Evolutionary conservation across 2,329 filamentous ascomycete genomes (phyloP).

Genomic region (Trichoderma sp.): DNA sequence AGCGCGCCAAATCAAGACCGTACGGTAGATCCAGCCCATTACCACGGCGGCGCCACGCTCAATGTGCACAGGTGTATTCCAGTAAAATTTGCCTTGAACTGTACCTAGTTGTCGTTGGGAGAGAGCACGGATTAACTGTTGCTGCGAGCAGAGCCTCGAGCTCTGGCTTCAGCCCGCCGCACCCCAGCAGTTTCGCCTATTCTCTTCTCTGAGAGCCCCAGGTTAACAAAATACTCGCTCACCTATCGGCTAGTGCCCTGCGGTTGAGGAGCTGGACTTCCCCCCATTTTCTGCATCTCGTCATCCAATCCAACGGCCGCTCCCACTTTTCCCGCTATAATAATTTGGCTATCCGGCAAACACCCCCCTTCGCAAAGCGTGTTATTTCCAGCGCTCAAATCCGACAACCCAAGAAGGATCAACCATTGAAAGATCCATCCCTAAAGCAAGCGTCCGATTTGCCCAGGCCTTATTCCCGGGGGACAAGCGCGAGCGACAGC

Average conservation of each 20-base stretch:
- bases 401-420: conserved; percentile 21
- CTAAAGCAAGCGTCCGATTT: conserved; percentile 9
- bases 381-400: conserved; percentile 38
- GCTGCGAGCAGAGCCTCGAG: not conserved
- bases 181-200: conserved; percentile 4
- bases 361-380: conserved; percentile 12
- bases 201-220: not conserved
- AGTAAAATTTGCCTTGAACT: not conserved
- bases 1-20: not conserved
- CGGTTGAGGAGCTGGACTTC: conserved; percentile 20
- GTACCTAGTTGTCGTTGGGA: not conserved
- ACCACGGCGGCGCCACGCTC: not conserved
- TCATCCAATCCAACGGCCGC: conserved; percentile 12
- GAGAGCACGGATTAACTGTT: conserved; percentile 13
- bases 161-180: not conserved
- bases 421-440: conserved; percentile 13
- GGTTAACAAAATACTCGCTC: not conserved
- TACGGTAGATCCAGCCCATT: not conserved
- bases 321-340: conserved; percentile 22
- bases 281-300: conserved; percentile 11
- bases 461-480: conserved; percentile 21
- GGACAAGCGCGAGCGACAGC: conserved; percentile 10
- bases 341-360: conserved; percentile 16
- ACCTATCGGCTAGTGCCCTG: conserved; percentile 19
- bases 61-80: not conserved